Conservation (phyloP, 495 filamentous ascomycete species). For the Penicillium lividum region DNA sequence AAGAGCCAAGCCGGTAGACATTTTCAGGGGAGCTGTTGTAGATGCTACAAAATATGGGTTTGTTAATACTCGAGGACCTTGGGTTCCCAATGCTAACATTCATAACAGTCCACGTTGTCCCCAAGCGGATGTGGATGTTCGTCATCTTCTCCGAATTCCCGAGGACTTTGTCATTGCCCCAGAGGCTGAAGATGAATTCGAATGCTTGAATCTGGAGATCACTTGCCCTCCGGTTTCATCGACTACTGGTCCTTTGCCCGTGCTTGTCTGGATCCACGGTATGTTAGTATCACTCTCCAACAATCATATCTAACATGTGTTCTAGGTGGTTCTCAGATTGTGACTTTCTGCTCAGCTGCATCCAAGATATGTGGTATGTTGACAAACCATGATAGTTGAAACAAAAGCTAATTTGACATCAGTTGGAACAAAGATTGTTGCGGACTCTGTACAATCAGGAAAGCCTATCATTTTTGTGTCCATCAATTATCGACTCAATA, state of each 20-base stretch:
- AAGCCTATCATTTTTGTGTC: slow-evolving; percentile 60
- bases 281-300: background rate
- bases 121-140: slow-evolving; percentile 38
- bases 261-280: slow-evolving; percentile 50
- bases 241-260: slow-evolving; percentile 27
- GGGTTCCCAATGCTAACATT: slow-evolving; percentile 2
- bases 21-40: slow-evolving; percentile 29
- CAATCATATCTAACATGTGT: background rate
- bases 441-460: slow-evolving; percentile 33
- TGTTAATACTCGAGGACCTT: background rate
- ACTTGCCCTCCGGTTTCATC: slow-evolving; percentile 31
- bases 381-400: background rate
- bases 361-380: slow-evolving; percentile 44
- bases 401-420: background rate
- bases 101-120: slow-evolving; percentile 38
- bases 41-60: slow-evolving; percentile 41
- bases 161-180: slow-evolving; percentile 34
- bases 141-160: slow-evolving; percentile 40
- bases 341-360: slow-evolving; percentile 44
- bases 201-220: slow-evolving; percentile 47
- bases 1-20: slow-evolving; percentile 26
- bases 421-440: slow-evolving; percentile 39
- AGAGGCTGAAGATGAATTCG: slow-evolving; percentile 44
- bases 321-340: slow-evolving; percentile 39
- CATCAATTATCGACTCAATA: slow-evolving; percentile 67